Evolutionary conservation across 371 early-diverging fungal species (phyloP).

Genomic region (Coemansia sp.): DNA sequence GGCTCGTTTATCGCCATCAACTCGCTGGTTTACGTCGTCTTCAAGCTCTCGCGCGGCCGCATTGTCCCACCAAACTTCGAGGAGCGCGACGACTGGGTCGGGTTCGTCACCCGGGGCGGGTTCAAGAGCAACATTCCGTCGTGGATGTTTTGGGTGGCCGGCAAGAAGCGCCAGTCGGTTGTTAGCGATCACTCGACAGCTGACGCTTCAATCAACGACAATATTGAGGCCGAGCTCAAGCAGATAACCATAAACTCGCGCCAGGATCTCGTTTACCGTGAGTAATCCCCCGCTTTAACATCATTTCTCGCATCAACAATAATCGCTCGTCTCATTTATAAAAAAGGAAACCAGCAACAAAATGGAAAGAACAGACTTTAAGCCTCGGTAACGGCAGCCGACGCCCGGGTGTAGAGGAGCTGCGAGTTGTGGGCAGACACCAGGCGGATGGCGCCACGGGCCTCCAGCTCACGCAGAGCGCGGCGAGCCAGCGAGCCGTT

Average conservation of each 20-base stretch:
- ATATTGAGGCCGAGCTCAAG: slow-evolving; percentile 6
- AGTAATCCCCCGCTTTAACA: background rate
- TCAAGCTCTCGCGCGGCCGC: slow-evolving; percentile 57
- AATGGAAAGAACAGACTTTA: slow-evolving; percentile 1
- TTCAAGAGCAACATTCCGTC: slow-evolving; percentile 53
- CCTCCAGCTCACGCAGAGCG: slow-evolving; percentile 90
- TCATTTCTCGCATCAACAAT: background rate
- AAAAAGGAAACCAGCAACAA: background rate
- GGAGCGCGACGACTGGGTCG: slow-evolving; percentile 54
- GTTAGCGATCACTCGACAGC: background rate
- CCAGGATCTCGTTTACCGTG: background rate
- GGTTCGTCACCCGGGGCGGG: slow-evolving; percentile 52
- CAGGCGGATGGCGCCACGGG: slow-evolving; percentile 87
- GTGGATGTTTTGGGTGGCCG: slow-evolving; percentile 53
- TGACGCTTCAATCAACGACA: background rate
- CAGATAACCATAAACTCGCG: slow-evolving; percentile 11
- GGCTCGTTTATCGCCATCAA: slow-evolving; percentile 63
- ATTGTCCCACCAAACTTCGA: slow-evolving; percentile 55
- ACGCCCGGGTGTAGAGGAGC: slow-evolving; percentile 82
- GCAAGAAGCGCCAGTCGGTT: slow-evolving; percentile 27
- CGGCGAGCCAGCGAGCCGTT: slow-evolving; percentile 96
- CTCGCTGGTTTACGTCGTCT: slow-evolving; percentile 54
- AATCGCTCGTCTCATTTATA: background rate
- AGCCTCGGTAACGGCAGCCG: slow-evolving; percentile 42
- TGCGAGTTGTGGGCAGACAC: slow-evolving; percentile 89